Evolutionary conservation across 208 protist genomes (phyloP), one percentile per base, ranked within the genome.

Genomic region (Leishmania guyanensis): DNA sequence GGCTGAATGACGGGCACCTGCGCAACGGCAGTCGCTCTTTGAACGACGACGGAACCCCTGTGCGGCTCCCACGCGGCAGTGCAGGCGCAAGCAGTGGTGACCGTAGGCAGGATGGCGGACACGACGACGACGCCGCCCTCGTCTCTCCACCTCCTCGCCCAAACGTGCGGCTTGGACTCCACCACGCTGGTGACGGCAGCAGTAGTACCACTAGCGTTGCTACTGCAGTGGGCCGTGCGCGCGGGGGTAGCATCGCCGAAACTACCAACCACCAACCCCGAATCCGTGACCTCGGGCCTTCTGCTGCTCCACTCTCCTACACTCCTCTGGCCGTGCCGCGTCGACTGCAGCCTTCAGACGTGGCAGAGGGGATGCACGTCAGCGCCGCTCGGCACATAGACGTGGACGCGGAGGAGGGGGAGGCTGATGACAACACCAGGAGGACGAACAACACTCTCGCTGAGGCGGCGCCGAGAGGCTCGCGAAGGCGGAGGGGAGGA

Each of bases 11-110:
- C 60, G 78, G 80, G 2, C 77, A 89, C 76, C 76, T 87, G 4
- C 77, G 81, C 76, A 87, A 80, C 76, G 58, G 16, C 22, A 39
- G 33, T 16, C 81, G 79, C 9, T 77, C 78, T 8, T 51, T 88
- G 8, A 77, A 80, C 46, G 73, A 87, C 26, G 84, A 87, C 64
- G 84, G 84, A 20, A 87, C 84, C 2, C 84, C 84, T 14, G 76
- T 84, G 75, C 84, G 84, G 12, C 36, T 73, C 3, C 53, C 68
- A 1, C 79, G 74, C 36, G 12, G 60, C 62, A 68, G 43, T n/a
- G 54, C 43, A 4, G 36, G 75, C 20, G 0, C 39, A 50, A 77
- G 69, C 48, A 17, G 22, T 56, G 48, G n/a, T 22, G 48, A 75
- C 48, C 48, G 8, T n/a, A 26, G 17, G 20, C 22, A 26, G 66